phyloP scores from a whole-genome alignment of 352 stramenopile species.

The Globisporangium canariense region DNA sequence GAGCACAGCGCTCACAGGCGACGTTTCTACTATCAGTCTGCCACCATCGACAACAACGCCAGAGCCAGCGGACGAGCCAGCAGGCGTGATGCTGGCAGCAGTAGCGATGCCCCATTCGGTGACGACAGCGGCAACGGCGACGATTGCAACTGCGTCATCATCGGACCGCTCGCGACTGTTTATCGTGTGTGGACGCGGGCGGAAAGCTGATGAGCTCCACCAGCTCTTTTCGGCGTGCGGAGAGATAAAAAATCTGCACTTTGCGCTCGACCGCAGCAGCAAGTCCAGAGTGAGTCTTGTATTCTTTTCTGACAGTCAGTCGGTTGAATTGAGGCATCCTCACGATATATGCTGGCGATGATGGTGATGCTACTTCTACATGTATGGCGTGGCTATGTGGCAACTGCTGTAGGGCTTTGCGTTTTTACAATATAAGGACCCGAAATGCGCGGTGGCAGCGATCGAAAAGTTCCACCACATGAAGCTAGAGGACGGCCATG shows the following conservation, averaged over 20 bases:
- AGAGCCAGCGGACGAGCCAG: background rate
- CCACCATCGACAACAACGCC: too few species aligned
- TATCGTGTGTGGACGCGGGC: conserved; percentile 67
- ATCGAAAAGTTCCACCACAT: conserved; percentile 66
- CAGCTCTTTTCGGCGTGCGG: conserved; percentile 58
- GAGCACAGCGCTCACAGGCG: background rate
- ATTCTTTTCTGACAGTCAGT: background rate
- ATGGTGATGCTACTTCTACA: background rate
- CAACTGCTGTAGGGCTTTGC: conserved; percentile 52
- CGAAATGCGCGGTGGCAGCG: conserved; percentile 33
- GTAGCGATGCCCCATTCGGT: background rate
- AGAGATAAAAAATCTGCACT: conserved; percentile 57
- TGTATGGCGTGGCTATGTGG: background rate
- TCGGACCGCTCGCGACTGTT: conserved; percentile 40
- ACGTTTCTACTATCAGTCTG: background rate
- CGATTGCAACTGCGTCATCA: background rate
- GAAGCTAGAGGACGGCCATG: conserved; percentile 60
- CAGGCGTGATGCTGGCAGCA: background rate
- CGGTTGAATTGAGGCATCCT: background rate
- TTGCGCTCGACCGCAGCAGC: conserved; percentile 74
- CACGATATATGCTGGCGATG: background rate
- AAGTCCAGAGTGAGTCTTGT: conserved; percentile 51
- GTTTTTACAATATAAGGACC: conserved; percentile 73
- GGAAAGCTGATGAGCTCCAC: conserved; percentile 59
- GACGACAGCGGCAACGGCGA: background rate